Conservation (phyloP, 768 basidiomycete species). For the Boletales sp. region DNA sequence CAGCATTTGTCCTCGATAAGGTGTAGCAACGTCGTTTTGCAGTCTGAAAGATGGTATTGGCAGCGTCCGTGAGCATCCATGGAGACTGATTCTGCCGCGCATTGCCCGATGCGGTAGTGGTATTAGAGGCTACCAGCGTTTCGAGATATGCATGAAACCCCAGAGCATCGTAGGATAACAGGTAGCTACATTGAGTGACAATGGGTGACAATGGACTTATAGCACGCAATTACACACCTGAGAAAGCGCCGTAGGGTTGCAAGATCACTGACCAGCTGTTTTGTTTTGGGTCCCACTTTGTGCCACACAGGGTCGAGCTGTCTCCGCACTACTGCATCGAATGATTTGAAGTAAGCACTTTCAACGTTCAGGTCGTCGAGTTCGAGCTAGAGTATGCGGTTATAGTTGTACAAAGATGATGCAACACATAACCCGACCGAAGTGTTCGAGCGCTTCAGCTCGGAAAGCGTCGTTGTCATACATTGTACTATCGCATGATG, state of each 20-base stretch:
- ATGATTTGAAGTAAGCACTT: slow-evolving; percentile 91
- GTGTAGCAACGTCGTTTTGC: slow-evolving; percentile 83
- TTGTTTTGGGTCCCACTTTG: slow-evolving; percentile 89
- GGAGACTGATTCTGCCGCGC: slow-evolving; percentile 69
- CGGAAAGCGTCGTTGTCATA: slow-evolving; percentile 85
- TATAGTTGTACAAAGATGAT: not conserved
- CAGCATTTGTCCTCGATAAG: slow-evolving; percentile 33
- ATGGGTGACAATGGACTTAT: not conserved
- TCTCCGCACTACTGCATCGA: slow-evolving; percentile 81
- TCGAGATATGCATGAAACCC: slow-evolving; percentile 92
- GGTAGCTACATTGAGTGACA: slow-evolving; percentile 38
- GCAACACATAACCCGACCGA: slow-evolving; percentile 37
- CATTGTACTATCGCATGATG: slow-evolving; percentile 91
- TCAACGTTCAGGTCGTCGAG: slow-evolving; percentile 91
- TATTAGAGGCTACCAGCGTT: slow-evolving; percentile 68
- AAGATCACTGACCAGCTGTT: slow-evolving; percentile 86
- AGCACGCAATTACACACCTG: slow-evolving; percentile 44
- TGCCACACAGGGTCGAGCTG: slow-evolving; percentile 97
- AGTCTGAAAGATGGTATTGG: slow-evolving; percentile 77
- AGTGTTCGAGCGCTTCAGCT: slow-evolving; percentile 85
- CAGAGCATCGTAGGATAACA: slow-evolving; percentile 86
- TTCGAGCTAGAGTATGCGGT: slow-evolving; percentile 61
- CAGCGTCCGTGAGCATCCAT: slow-evolving; percentile 92
- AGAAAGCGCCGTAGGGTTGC: slow-evolving; percentile 81
- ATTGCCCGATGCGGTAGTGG: slow-evolving; percentile 46